Evolutionary conservation across 306 rosid genomes (phyloP), one percentile per base, ranked within the genome.

Genomic region (Glycine soja): DNA sequence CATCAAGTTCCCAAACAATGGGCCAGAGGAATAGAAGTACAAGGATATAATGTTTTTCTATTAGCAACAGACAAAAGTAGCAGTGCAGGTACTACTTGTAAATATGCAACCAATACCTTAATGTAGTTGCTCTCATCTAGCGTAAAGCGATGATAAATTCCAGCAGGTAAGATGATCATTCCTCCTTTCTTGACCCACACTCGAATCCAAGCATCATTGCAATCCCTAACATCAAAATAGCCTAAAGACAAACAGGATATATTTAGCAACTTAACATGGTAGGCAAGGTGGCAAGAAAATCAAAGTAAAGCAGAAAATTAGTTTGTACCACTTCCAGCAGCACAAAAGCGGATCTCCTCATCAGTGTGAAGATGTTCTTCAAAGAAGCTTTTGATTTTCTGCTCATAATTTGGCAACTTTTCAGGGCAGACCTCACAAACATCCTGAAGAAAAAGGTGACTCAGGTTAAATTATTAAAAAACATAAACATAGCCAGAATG

Each of bases 361-460:
- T 96, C 99, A 7, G 92, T 92, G 87, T 96, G 98, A 80, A 96
- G 95, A 77, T 96, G 99, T 79, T 96, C 99, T 79, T 92, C 98
- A 59, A 87, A 96, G 57, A 96, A 96, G 80, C 5, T 89, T 74
- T 92, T 96, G 80, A 96, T 90, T 92, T 96, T 96, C 91, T 87
- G 90, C 73, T 96, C 98, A 85, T 96, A 96, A 74, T 96, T 96
- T 70, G 98, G 98, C 75, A 96, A 85, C 84, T 92, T 96, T 83
- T 93, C 98, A 3, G 97, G 99, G 85, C 88, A 89, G 83, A 96
- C 88, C 84, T 96, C 99, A 86, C 94, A 92, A 70, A 96, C 88
- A 91, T 96, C 99, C 99, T 96, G 80, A 69, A 78, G 43, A 82
- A 62, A 67, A 67, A 82, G 30, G 70, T 34, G 43, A 38, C 70